Evolutionary conservation across 805 yeast species (phyloP).

Genomic region (Tetrapisispora pingtungensis): DNA sequence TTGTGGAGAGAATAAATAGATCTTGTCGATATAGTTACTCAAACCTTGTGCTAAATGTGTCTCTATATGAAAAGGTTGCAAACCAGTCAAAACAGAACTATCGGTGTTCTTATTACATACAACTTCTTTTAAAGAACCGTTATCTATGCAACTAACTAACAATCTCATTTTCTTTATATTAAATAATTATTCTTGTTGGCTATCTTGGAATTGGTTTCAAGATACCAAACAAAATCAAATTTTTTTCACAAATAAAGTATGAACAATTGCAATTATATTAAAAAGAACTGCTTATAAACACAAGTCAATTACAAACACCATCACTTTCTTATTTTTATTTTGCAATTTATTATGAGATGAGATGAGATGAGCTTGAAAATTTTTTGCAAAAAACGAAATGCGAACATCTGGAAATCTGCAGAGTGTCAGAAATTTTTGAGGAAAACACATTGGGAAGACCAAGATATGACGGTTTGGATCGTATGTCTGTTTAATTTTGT

Average conservation of each 20-base stretch:
- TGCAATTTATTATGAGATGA: constrained; percentile 1
- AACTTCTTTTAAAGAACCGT: constrained; percentile 57
- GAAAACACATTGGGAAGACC: too few species aligned
- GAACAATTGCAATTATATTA: too few species aligned
- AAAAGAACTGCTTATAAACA: too few species aligned
- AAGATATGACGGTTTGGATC: too few species aligned
- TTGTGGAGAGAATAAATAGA: constrained; percentile 27
- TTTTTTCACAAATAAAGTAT: too few species aligned
- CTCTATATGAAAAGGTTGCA: constrained; percentile 50
- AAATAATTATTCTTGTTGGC: not conserved
- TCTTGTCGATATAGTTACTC: constrained; percentile 31
- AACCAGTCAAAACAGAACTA: constrained; percentile 59
- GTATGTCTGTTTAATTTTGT: too few species aligned
- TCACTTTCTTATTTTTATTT: too few species aligned
- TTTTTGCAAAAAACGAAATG: not conserved
- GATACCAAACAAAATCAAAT: too few species aligned
- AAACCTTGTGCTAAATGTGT: constrained; percentile 36
- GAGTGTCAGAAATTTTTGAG: not conserved
- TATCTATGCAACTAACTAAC: constrained; percentile 54
- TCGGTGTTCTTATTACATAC: constrained; percentile 62
- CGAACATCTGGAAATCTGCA: constrained; percentile 1
- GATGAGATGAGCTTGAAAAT: constrained; percentile 4
- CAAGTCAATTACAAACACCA: too few species aligned
- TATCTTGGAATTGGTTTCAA: not conserved
- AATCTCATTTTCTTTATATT: constrained; percentile 39